Base-by-base conservation (phyloP, 2,329 filamentous ascomycete species). In the Aspergillus uvarum region DNA sequence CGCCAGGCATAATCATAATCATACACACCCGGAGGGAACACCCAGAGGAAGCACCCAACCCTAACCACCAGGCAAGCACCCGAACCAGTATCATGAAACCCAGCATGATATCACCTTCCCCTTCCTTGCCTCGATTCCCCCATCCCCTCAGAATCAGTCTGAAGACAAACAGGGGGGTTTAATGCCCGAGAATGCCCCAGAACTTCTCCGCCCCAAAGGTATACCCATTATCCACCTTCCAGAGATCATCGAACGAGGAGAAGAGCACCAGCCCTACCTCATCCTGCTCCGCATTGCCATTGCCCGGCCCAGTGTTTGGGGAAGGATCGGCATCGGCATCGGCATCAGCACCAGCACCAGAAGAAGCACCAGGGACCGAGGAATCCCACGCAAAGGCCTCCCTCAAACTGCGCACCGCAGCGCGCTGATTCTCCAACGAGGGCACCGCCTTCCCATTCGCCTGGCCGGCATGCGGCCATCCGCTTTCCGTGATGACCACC, bases 401-500 rank as follows among this genome's bases (percentile, higher is more conserved):
- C 73, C 83, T 85, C 68, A 96, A 84, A 24, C 87, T 88, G 5
- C 77, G 73, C 38, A 96, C 74, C 11, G 92, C 92, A 22, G 75
- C 72, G 11, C 79, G 72, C 74, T 96, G 92, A 65, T 92, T 86
- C 11, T 81, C 77, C n/a, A 78, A 68, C 12, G 86, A 86, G 0
- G 91, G 89, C 2, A 93, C 79, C n/a, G 91, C 91, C 19, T 72
- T 70, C 2, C 86, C 85, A 71, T 95, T 93, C 55, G 81, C 61
- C 12, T 79, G 66, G 19, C 92, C 92, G 65, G 85, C 75, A 72
- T 85, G 87, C 47, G 92, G 92, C 92, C 92, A 96, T 54, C 92
- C 92, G 3, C 89, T 88, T 80, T 96, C 92, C 1, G 90, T 92
- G 66, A 96, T 87, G 42, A 94, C 80, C 32, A 90, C 82, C 50